phyloP scores from a whole-genome alignment of 352 stramenopile species.

The Thalassiosira pacifica region DNA sequence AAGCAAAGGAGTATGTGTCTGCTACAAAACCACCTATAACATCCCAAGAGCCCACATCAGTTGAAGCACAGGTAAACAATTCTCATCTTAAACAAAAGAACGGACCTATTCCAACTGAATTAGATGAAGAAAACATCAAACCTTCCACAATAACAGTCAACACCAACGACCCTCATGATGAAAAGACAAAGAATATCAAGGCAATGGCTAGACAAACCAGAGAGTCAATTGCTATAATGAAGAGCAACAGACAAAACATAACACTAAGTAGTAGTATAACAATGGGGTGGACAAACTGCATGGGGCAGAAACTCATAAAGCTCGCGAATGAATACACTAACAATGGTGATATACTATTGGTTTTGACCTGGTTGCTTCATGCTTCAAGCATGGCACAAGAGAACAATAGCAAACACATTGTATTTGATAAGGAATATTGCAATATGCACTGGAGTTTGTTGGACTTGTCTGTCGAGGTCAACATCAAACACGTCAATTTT shows the following conservation, averaged over 20 bases:
- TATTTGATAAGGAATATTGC: no score
- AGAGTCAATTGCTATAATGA: constrained; percentile 38
- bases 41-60: background rate
- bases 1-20: background rate
- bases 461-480: no score
- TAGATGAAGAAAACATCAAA: constrained; percentile 4
- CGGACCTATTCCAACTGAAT: background rate
- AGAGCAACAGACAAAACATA: background rate
- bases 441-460: no score
- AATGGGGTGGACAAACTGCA: constrained; percentile 32
- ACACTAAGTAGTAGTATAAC: background rate
- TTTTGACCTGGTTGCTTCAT: no score
- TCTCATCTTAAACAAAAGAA: no score
- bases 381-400: no score
- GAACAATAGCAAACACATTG: no score
- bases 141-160: background rate
- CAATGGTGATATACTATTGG: no score
- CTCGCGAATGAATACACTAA: constrained; percentile 22
- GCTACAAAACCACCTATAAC: background rate
- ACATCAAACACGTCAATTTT: no score
- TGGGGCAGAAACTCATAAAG: constrained; percentile 35
- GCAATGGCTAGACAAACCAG: background rate
- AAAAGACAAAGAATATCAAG: background rate
- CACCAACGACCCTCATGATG: background rate
- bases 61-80: background rate